These are phyloP conservation scores for Diaporthe citri DNA, from an alignment of 2,329 filamentous ascomycete species.

Conservation along the genomic window DNA sequence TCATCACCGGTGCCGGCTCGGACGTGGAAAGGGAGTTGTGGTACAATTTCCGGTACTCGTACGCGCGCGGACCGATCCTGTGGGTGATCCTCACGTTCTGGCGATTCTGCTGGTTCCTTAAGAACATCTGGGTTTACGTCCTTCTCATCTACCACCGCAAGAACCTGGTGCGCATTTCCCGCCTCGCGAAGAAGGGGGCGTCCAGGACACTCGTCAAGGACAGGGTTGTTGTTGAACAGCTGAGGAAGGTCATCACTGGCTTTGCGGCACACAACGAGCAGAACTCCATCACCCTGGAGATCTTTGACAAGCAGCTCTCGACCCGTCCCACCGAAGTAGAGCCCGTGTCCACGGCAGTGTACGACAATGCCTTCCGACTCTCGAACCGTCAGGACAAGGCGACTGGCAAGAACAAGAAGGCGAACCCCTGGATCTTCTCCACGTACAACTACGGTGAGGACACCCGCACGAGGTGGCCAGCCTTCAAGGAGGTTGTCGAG, in stretches of 20 bases:
- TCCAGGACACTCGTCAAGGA: constrained; percentile 47
- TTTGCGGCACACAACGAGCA: constrained; percentile 47
- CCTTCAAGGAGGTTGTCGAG: constrained; percentile 45
- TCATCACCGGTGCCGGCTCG: constrained; percentile 51
- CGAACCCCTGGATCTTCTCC: constrained; percentile 38
- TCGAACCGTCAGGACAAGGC: constrained; percentile 42
- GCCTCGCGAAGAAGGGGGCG: constrained; percentile 50
- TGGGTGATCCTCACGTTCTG: constrained; percentile 48
- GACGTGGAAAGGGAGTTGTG: constrained; percentile 53
- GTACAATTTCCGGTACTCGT: constrained; percentile 48
- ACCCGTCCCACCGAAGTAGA: constrained; percentile 42
- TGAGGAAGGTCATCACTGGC: constrained; percentile 49
- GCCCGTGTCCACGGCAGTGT: constrained; percentile 46
- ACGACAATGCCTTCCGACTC: constrained; percentile 48
- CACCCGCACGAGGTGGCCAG: constrained; percentile 44
- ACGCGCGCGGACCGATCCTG: constrained; percentile 44
- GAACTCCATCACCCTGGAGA: constrained; percentile 45
- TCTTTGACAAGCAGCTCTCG: constrained; percentile 47
- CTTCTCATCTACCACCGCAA: constrained; percentile 51
- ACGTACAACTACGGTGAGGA: constrained; percentile 47
- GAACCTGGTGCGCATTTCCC: constrained; percentile 48
- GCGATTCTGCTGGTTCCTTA: constrained; percentile 49
- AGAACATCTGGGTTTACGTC: constrained; percentile 49
- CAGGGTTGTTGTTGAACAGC: constrained; percentile 48
- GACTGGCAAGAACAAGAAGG: constrained; percentile 40